Evolutionary conservation across 1,139 yeast genomes (phyloP).

Genomic region (Zygoascus sp.): DNA sequence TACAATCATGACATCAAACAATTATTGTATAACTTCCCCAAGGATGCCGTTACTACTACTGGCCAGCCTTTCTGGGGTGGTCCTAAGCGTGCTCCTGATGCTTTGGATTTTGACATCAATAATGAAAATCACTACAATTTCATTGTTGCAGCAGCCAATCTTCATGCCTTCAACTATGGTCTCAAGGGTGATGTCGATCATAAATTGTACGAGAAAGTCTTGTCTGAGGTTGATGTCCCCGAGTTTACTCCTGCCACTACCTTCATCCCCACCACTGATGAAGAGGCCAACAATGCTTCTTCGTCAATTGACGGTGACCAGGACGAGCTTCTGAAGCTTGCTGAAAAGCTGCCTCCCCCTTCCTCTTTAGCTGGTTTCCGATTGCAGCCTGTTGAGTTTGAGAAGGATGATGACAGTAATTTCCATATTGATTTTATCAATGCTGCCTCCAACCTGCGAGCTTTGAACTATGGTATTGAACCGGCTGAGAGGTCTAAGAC

Average conservation of each 20-base stretch:
- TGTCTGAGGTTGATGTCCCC: slow-evolving; percentile 53
- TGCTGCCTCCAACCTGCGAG: slow-evolving; percentile 97
- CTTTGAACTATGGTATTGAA: slow-evolving; percentile 74
- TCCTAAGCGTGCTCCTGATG: slow-evolving; percentile 92
- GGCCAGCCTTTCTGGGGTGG: slow-evolving; percentile 99
- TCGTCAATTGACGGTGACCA: slow-evolving; percentile 49
- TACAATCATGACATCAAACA: slow-evolving; percentile 84
- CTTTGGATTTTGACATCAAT: slow-evolving; percentile 68
- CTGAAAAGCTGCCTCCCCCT: slow-evolving; percentile 82
- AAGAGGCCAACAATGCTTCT: slow-evolving; percentile 19
- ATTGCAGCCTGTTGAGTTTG: slow-evolving; percentile 83
- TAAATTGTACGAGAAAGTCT: slow-evolving; percentile 44
- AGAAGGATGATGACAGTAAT: slow-evolving; percentile 94
- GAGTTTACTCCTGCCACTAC: slow-evolving; percentile 72
- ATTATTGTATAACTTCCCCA: slow-evolving; percentile 87
- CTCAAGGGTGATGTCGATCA: slow-evolving; percentile 49
- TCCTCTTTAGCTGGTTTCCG: slow-evolving; percentile 85
- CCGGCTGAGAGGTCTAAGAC: slow-evolving; percentile 61
- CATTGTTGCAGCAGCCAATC: slow-evolving; percentile 82
- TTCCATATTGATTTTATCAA: slow-evolving; percentile 94
- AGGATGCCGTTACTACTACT: slow-evolving; percentile 81
- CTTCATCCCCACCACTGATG: slow-evolving; percentile 82
- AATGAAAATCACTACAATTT: slow-evolving; percentile 78
- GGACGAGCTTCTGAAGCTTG: slow-evolving; percentile 46
- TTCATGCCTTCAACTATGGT: slow-evolving; percentile 88